These are phyloP conservation scores for Aspergillus hortae DNA, from an alignment of 2,329 filamentous ascomycete species.

Conservation along the genomic window DNA sequence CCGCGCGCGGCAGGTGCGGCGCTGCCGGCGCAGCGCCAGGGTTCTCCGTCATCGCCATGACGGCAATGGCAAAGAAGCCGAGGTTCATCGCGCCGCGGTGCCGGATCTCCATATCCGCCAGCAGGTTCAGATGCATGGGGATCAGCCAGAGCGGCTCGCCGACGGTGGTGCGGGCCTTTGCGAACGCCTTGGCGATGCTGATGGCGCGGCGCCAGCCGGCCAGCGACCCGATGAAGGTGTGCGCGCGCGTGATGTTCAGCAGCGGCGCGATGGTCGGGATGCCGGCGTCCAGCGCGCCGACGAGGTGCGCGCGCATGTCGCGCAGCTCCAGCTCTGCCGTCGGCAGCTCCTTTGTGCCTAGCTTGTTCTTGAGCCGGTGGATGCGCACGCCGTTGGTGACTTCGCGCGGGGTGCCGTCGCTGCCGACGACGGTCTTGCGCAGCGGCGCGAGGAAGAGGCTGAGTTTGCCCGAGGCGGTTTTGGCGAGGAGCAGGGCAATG, in stretches of 20 bases:
- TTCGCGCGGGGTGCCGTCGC: conserved; percentile 24
- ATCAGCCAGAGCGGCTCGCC: conserved; percentile 37
- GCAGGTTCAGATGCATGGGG: conserved; percentile 38
- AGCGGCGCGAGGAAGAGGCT: conserved; percentile 65
- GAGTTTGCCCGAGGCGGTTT: conserved; percentile 52
- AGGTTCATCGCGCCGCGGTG: conserved; percentile 38
- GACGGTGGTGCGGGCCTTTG: conserved; percentile 35
- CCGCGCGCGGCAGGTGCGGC: conserved; percentile 42
- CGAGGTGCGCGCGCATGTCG: conserved; percentile 61
- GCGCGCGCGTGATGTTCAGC: conserved; percentile 60
- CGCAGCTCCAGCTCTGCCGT: conserved; percentile 68
- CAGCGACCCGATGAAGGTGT: conserved; percentile 39
- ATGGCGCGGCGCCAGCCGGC: conserved; percentile 38
- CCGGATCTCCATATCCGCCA: conserved; percentile 38
- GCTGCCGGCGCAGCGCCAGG: conserved; percentile 38
- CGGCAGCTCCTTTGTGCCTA: conserved; percentile 66
- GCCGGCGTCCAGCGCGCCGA: conserved; percentile 65
- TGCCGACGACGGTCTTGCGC: conserved; percentile 12
- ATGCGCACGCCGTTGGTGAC: conserved; percentile 63
- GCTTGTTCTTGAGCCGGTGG: conserved; percentile 67
- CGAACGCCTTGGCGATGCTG: conserved; percentile 40
- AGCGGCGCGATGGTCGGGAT: conserved; percentile 66
- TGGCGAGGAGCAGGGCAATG: conserved; percentile 63
- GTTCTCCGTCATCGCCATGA: conserved; percentile 51
- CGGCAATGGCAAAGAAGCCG: conserved; percentile 29